Base-by-base conservation (phyloP, 208 protist species). In the Crithidia fasciculata region DNA sequence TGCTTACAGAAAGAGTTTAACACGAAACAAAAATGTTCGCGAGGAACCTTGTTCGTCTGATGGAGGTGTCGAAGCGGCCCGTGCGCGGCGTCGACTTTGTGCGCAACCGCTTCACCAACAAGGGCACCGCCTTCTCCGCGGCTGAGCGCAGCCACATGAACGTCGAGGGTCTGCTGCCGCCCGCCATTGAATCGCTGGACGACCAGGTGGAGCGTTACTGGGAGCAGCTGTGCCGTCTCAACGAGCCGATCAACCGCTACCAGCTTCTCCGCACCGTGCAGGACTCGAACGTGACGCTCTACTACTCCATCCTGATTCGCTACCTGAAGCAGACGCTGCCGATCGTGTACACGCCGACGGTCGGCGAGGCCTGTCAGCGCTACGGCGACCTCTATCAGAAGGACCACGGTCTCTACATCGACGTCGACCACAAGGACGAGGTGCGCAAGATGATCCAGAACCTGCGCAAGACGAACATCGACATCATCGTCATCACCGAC, bases 401-500 rank as follows among this genome's bases (percentile, higher is more conserved):
- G 18, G 84, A 94, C 62, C 80, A 86, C 73, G 97, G 95, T 5
- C 86, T 98, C 74, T 98, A 97, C 84, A 87, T 98, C 62, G 79
- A 81, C 52, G 65, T 82, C 36, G 49, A 76, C 36, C 87, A 93
- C 78, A 92, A 90, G 72, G 93, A 92, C 40, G 74, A 84, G 28
- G 93, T 98, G 64, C 55, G 74, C 40, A 53, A 81, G 36, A 86
- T 98, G 64, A 80, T 98, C 37, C 71, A 91, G 16, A 91, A 98
- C 61, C 91, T 87, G 69, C 79, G 81, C 18, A 81, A 90, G 61
- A 70, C 81, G 49, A 77, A 90, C 63, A 84, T 97, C 39, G 86
- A 98, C 47, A 86, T 99, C 64, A 95, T 99, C 65, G 98, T 99
- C 72, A 97, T 99, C 39, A 98, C 96, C 18, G 97, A 99, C 75